Percentiles rank a stretch among this genome's conserved stretches.
Evolutionary conservation across 768 basidiomycete species (phyloP).

Genomic region (Nidula microcarpa): DNA sequence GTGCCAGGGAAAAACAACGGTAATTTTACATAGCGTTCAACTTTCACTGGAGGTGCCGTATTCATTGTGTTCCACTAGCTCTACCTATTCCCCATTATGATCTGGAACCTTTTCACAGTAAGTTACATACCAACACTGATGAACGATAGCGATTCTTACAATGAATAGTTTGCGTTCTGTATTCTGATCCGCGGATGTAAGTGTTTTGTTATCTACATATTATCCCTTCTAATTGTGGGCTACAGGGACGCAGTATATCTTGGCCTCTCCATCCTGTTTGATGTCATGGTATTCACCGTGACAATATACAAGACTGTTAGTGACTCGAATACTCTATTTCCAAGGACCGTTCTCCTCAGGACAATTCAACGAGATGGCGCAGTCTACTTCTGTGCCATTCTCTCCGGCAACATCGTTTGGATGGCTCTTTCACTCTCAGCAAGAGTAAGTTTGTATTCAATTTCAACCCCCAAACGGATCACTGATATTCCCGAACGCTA

Average conservation of each 20-base stretch:
- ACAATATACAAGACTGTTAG: constrained; percentile 14
- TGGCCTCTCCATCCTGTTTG: constrained; percentile 17
- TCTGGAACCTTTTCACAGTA: constrained; percentile 10
- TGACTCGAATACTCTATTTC: neutral
- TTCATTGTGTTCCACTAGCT: neutral
- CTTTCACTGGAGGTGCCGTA: too few relatives aligned
- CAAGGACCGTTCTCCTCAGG: constrained; percentile 6
- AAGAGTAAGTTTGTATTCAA: constrained; percentile 10
- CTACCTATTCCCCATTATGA: constrained; percentile 5
- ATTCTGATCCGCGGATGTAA: constrained; percentile 12
- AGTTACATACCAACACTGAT: neutral
- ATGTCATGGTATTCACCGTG: constrained; percentile 17
- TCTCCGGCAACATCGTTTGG: constrained; percentile 22
- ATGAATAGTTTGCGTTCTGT: constrained; percentile 9
- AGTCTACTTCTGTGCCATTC: constrained; percentile 20
- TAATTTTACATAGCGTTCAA: neutral
- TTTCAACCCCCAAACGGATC: neutral
- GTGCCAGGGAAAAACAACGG: constrained; percentile 17
- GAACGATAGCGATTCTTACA: neutral
- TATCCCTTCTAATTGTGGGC: neutral
- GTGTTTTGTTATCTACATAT: neutral
- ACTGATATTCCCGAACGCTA: constrained; percentile 1
- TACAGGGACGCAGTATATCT: constrained; percentile 23
- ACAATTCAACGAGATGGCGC: constrained; percentile 21
- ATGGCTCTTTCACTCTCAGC: constrained; percentile 17